A percentile compares a stretch with the other conserved stretches of the same genome.
Evolutionary conservation across 805 yeast species (phyloP).

Genomic region (Candida quercuum): DNA sequence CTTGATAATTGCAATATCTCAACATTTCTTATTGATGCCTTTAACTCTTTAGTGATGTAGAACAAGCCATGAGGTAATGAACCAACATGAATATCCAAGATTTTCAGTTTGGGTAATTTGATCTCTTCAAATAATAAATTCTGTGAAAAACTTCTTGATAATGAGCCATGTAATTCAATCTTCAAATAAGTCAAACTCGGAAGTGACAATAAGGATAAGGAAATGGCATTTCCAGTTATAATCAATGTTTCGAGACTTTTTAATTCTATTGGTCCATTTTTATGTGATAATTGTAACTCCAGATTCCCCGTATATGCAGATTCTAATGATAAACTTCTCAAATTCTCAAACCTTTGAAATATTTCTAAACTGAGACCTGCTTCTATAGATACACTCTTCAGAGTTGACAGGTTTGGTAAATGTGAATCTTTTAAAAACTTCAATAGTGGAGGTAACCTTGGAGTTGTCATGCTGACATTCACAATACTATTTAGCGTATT

Average conservation of each 20-base stretch:
- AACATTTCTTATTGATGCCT: background rate
- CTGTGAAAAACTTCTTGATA: constrained; percentile 11
- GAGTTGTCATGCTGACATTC: constrained; percentile 15
- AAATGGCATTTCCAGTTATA: constrained; percentile 19
- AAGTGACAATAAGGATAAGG: constrained; percentile 5
- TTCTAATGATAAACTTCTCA: constrained; percentile 14
- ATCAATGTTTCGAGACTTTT: constrained; percentile 6
- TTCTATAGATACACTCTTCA: constrained; percentile 18
- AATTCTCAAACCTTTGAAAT: constrained; percentile 13
- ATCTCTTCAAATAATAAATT: constrained; percentile 11
- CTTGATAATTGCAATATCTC: constrained; percentile 1
- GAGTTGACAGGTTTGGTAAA: constrained; percentile 13
- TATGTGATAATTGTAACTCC: constrained; percentile 2
- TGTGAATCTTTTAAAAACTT: constrained; percentile 16
- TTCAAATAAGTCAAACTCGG: constrained; percentile 10
- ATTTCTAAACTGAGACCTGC: constrained; percentile 15
- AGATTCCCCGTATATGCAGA: constrained; percentile 16
- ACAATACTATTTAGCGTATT: constrained; percentile 12
- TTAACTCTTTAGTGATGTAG: constrained; percentile 2
- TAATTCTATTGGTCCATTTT: constrained; percentile 2
- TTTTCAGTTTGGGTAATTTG: constrained; percentile 1
- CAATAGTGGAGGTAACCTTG: constrained; percentile 16
- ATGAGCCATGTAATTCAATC: constrained; percentile 16
- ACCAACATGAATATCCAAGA: constrained; percentile 2
- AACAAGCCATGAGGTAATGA: constrained; percentile 3